phyloP scores from a whole-genome alignment of 768 basidiomycete species.

The Suillus sp. region DNA sequence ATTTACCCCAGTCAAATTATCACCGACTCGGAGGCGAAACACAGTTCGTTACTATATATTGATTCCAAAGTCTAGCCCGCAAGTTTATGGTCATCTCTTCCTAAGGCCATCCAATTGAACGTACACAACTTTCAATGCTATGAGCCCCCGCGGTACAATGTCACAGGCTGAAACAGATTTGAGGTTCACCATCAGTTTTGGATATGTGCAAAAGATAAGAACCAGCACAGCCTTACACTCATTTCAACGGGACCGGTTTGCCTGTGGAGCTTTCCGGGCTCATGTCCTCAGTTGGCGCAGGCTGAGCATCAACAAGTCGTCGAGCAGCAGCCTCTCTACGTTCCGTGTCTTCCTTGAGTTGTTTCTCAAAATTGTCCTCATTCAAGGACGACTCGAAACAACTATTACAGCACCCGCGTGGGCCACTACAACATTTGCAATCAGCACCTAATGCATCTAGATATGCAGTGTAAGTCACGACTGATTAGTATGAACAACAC shows the following conservation, averaged over 20 bases:
- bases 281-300: slow-evolving; percentile 26
- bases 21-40: not conserved
- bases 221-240: not conserved
- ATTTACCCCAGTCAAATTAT: not conserved
- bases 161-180: not conserved
- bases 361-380: slow-evolving; percentile 12
- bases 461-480: not conserved
- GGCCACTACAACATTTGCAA: slow-evolving; percentile 2
- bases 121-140: not conserved
- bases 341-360: slow-evolving; percentile 9
- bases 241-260: not conserved
- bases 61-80: not conserved
- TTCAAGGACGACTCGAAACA: slow-evolving; percentile 3
- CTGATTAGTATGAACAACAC: not conserved
- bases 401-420: slow-evolving; percentile 23
- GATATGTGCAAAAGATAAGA: not conserved
- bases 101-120: not conserved
- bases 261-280: not conserved
- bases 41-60: not conserved
- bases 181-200: not conserved
- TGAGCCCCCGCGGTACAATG: not conserved
- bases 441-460: slow-evolving; percentile 7
- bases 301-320: slow-evolving; percentile 25
- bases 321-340: slow-evolving; percentile 10
- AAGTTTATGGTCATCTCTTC: not conserved